phyloP scores from a whole-genome alignment of 805 yeast genomes.

The Candida gorgasii region DNA sequence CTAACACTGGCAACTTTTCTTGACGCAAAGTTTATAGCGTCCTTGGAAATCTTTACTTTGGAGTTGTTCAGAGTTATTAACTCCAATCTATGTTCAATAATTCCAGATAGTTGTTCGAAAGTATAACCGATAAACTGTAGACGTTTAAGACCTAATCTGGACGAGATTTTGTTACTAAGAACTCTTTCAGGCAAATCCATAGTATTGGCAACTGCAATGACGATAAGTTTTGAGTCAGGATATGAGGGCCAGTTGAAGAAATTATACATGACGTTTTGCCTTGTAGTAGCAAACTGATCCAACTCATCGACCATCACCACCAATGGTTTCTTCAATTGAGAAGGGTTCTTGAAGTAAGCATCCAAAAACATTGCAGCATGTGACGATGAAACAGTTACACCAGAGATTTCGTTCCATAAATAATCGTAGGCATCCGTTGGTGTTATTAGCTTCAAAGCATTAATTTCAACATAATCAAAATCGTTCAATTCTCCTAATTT shows the following conservation, averaged over 20 bases:
- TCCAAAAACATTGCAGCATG: constrained; percentile 72
- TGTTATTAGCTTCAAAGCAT: constrained; percentile 80
- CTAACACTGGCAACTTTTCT: constrained; percentile 94
- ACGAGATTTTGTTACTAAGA: constrained; percentile 83
- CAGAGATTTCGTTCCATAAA: constrained; percentile 75
- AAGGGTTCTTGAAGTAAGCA: constrained; percentile 53
- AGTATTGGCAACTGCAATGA: constrained; percentile 93
- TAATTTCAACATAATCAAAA: constrained; percentile 82
- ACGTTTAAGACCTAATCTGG: constrained; percentile 85
- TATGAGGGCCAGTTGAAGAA: constrained; percentile 97
- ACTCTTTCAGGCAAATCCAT: constrained; percentile 95
- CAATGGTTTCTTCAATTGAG: constrained; percentile 45
- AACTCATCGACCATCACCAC: constrained; percentile 88
- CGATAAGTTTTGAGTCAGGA: constrained; percentile 73
- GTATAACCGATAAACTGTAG: constrained; percentile 89
- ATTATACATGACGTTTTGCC: constrained; percentile 88
- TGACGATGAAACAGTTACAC: constrained; percentile 54
- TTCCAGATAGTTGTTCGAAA: constrained; percentile 70
- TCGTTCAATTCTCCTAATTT: constrained; percentile 27
- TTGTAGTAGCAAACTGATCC: constrained; percentile 84
- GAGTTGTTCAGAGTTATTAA: constrained; percentile 34
- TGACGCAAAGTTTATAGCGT: constrained; percentile 89
- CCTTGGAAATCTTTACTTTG: constrained; percentile 53
- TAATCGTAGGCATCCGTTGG: constrained; percentile 82
- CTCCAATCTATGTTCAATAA: constrained; percentile 71